Evolutionary conservation across 208 protist genomes (phyloP).

Genomic region (Naegleria gruberi): DNA sequence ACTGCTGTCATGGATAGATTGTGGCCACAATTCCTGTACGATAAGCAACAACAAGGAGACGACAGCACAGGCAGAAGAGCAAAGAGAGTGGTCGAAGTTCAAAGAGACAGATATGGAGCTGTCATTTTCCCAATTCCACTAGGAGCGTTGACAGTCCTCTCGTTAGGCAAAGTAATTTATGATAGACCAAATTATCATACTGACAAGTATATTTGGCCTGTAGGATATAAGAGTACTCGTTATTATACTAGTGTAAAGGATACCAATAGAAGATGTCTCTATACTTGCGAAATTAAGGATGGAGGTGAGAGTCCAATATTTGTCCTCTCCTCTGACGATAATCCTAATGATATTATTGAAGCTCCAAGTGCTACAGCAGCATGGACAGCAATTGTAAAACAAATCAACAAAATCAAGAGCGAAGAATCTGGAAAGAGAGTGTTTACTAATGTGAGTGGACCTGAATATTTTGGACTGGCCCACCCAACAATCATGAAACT

Average conservation of each 20-base stretch:
- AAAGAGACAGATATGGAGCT: conserved; percentile 6
- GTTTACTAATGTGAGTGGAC: conserved; percentile 16
- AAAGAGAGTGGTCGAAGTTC: not conserved
- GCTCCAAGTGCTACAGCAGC: not conserved
- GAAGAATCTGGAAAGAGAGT: conserved; percentile 10
- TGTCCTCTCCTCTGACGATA: not conserved
- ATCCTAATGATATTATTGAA: not conserved
- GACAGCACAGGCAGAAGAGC: not conserved
- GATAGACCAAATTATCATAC: conserved; percentile 17
- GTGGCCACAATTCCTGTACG: conserved; percentile 4
- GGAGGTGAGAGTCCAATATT: not conserved
- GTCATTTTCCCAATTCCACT: not conserved
- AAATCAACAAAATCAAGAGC: conserved; percentile 19
- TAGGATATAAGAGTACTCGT: conserved; percentile 7
- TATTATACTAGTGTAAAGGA: conserved; percentile 4
- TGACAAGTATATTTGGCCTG: conserved; percentile 18
- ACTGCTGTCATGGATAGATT: not conserved
- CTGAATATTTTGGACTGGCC: conserved; percentile 17
- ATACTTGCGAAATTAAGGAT: conserved; percentile 21
- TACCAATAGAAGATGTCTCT: not conserved
- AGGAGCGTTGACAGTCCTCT: not conserved
- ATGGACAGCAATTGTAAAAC: conserved; percentile 13
- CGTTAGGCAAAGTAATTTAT: not conserved
- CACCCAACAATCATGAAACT: conserved; percentile 9
- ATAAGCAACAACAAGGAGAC: not conserved